Conservation (phyloP, 2,329 filamentous ascomycete genomes). For the Claviceps citrina region DNA sequence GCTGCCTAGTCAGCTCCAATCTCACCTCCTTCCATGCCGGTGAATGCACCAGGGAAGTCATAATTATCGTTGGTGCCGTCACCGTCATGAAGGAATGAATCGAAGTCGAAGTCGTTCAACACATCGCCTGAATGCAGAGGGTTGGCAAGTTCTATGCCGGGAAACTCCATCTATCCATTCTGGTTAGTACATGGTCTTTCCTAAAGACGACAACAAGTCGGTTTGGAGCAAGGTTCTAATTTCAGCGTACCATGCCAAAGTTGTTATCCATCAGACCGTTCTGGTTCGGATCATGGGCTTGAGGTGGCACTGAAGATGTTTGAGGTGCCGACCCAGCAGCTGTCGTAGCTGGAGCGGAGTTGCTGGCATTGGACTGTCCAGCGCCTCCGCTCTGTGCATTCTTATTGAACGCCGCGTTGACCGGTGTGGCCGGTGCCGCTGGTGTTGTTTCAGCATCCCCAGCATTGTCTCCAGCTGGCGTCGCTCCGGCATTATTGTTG, state of each 20-base stretch:
- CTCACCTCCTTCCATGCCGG: conserved; percentile 38
- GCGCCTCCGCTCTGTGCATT: conserved; percentile 15
- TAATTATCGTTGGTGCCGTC: conserved; percentile 34
- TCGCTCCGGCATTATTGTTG: conserved; percentile 29
- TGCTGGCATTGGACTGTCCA: conserved; percentile 10
- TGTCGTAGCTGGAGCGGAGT: conserved; percentile 9
- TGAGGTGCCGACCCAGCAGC: conserved; percentile 16
- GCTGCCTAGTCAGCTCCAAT: conserved; percentile 44
- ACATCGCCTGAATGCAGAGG: conserved; percentile 39
- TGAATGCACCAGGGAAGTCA: conserved; percentile 37
- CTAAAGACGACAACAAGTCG: not conserved
- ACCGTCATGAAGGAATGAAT: conserved; percentile 46
- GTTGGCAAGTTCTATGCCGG: conserved; percentile 38
- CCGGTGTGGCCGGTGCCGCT: conserved; percentile 48
- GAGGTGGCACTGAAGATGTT: conserved; percentile 17
- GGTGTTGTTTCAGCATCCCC: conserved; percentile 45
- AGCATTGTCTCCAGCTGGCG: conserved; percentile 39
- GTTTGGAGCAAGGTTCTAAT: not conserved
- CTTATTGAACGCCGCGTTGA: conserved; percentile 33
- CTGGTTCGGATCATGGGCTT: conserved; percentile 31
- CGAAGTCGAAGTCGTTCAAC: conserved; percentile 51
- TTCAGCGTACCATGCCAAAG: conserved; percentile 29
- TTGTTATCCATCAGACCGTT: conserved; percentile 34
- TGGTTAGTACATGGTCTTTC: conserved; percentile 6
- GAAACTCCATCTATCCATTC: conserved; percentile 27